Evolutionary conservation across 2,329 filamentous ascomycete species (phyloP).

Genomic region (Elsinoe ampelina): DNA sequence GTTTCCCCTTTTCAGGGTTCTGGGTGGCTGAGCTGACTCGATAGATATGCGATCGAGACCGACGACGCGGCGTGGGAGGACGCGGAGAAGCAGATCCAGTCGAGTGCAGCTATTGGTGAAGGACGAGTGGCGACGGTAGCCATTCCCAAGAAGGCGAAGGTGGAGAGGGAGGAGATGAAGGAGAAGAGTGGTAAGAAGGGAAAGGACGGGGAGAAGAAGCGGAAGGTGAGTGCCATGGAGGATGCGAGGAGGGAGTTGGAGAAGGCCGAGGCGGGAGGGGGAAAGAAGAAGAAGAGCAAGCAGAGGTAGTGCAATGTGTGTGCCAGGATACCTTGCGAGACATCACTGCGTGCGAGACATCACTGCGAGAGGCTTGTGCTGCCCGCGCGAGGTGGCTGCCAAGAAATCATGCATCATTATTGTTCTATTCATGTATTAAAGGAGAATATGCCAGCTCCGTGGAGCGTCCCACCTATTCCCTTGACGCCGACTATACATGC

Average conservation of each 20-base stretch:
- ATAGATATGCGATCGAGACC: conserved; percentile 38
- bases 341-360: too few species aligned
- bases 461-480: too few species aligned
- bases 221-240: conserved; percentile 10
- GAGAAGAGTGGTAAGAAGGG: conserved; percentile 19
- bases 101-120: conserved; percentile 30
- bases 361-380: too few species aligned
- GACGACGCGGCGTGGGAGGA: conserved; percentile 45
- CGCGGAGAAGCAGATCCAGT: conserved; percentile 63
- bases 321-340: too few species aligned
- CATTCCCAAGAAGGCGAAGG: conserved; percentile 37
- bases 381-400: too few species aligned
- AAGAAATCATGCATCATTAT: too few species aligned
- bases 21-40: background rate
- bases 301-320: conserved; percentile 1
- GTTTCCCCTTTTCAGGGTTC: conserved; percentile 24
- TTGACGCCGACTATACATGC: too few species aligned
- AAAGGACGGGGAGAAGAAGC: conserved; percentile 21
- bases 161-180: conserved; percentile 27
- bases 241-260: conserved; percentile 11
- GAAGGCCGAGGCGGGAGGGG: background rate
- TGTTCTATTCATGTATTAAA: too few species aligned
- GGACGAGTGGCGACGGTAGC: conserved; percentile 56
- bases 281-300: conserved; percentile 9
- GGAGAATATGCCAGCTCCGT: too few species aligned